A percentile compares a stretch with the other conserved stretches of the same genome.
These are phyloP conservation scores for Haplosporangium sp. DNA, from an alignment of 371 early-diverging fungal species.

Conservation along the genomic window DNA sequence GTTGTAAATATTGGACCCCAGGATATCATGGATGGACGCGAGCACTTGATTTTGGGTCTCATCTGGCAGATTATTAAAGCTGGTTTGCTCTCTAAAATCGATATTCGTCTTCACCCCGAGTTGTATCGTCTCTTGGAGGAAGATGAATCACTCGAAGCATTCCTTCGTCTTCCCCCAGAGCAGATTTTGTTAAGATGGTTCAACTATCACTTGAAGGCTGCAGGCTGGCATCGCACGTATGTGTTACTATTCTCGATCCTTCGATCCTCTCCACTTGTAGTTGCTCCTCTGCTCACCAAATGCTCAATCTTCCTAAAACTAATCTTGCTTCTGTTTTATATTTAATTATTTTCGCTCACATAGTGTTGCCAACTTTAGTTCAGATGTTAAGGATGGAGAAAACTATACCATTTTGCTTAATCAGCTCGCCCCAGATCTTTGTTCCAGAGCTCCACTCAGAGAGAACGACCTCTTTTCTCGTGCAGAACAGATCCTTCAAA, in stretches of 20 bases:
- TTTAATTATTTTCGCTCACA: conserved; percentile 12
- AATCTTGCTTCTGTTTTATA: conserved; percentile 1
- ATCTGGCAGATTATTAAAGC: conserved; percentile 99
- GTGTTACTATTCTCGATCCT: conserved; percentile 1
- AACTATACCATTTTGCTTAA: conserved; percentile 93
- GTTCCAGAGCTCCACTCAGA: conserved; percentile 87
- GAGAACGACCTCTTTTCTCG: conserved; percentile 80
- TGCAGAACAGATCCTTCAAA: conserved; percentile 90
- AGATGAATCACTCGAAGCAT: conserved; percentile 92
- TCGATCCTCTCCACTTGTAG: not conserved
- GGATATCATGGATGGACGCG: conserved; percentile 94
- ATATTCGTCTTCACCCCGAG: conserved; percentile 97
- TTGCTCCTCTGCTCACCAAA: conserved; percentile 6
- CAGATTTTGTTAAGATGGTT: conserved; percentile 97
- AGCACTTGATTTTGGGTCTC: conserved; percentile 94
- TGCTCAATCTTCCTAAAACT: not conserved
- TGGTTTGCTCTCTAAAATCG: conserved; percentile 93
- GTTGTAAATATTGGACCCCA: conserved; percentile 97
- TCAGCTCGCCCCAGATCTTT: conserved; percentile 88
- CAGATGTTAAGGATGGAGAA: conserved; percentile 95
- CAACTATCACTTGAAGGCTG: conserved; percentile 96
- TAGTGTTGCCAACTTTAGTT: conserved; percentile 89
- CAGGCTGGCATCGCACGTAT: conserved; percentile 84
- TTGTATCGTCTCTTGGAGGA: conserved; percentile 93
- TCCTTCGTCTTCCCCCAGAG: conserved; percentile 92